Evolutionary conservation across 495 filamentous ascomycete genomes (phyloP), one percentile per base, ranked within the genome.

Genomic region (Hypoxylon intermedium): DNA sequence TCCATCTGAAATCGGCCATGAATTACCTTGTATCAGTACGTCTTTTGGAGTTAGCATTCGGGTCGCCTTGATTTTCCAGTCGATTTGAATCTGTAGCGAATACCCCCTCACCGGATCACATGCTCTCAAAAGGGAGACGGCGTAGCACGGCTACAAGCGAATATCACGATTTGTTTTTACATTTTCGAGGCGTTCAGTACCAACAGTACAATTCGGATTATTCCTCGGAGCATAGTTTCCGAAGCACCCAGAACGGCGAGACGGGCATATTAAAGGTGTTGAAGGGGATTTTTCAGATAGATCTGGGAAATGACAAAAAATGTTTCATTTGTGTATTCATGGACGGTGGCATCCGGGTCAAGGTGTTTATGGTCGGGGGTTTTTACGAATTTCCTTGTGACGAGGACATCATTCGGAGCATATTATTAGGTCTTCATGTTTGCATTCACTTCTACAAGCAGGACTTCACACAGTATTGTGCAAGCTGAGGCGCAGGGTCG

Each of bases 221-320:
- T 48, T 37, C 46, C 52, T 46, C 31, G 20, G 53, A 55, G 57
- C 53, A 58, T 41, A 52, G 57, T 21, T 31, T 53, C 41, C 47
- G 47, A 30, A 50, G 33, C 51, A 53, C 19, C 30, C 21, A 37
- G 50, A 50, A 46, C 28, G 34, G 51, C 33, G 56, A 41, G 62
- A 47, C 38, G 58, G 58, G 68, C 68, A 71, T 71, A 63, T 54
- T 53, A 64, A 38, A 50, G 68, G 68, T 71, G 66, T 71, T 68
- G 52, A 60, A 61, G 62, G 66, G 66, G 42, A 58, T 41, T 46
- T 38, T 46, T 46, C 46, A 58, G 63, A 71, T 69, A 69, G 66
- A 67, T 64, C 47, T 59, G 68, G 68, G 68, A 65, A 68, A 67
- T 67, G 65, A 68, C 54, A 58, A 63, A 62, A 65, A 67, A 50